These are phyloP conservation scores for Ascochyta fabae DNA, from an alignment of 2,329 filamentous ascomycete genomes.

Conservation along the genomic window DNA sequence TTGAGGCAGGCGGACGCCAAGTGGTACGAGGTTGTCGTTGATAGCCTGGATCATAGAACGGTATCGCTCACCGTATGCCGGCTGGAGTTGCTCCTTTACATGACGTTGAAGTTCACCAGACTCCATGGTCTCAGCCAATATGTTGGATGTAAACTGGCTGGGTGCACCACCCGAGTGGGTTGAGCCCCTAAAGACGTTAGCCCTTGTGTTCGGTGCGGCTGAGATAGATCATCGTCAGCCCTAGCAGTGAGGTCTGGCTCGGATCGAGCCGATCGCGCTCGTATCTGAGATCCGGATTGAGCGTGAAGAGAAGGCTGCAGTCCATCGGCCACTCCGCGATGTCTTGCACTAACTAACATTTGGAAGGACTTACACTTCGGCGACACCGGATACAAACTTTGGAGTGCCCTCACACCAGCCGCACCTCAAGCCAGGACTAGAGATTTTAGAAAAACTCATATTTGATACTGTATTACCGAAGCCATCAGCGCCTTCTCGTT, in stretches of 20 bases:
- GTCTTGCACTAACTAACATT: background rate
- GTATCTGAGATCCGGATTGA: background rate
- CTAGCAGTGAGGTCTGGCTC: slow-evolving; percentile 1
- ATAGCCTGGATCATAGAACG: slow-evolving; percentile 65
- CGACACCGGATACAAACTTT: slow-evolving; percentile 65
- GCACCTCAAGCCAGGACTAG: slow-evolving; percentile 78
- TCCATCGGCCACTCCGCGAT: background rate
- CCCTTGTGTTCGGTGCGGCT: slow-evolving; percentile 10
- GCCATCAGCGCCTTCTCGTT: slow-evolving; percentile 55
- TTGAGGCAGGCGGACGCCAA: slow-evolving; percentile 63
- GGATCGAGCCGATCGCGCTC: slow-evolving; percentile 1
- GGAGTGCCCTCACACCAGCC: slow-evolving; percentile 84
- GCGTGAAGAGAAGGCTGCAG: background rate
- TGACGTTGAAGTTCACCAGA: slow-evolving; percentile 60
- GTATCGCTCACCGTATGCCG: slow-evolving; percentile 63
- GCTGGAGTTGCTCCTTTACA: slow-evolving; percentile 61
- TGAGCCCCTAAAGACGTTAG: slow-evolving; percentile 57
- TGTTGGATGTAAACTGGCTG: slow-evolving; percentile 64
- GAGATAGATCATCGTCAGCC: slow-evolving; percentile 12
- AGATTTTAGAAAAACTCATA: slow-evolving; percentile 88
- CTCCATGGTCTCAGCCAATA: slow-evolving; percentile 62
- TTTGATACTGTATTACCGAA: slow-evolving; percentile 88
- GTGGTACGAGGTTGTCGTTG: slow-evolving; percentile 63
- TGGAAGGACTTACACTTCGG: slow-evolving; percentile 59
- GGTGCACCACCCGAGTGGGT: slow-evolving; percentile 66